Evolutionary conservation across 108 stramenopile species (phyloP).

Genomic region (Cyclotella choctawhatcheeana): DNA sequence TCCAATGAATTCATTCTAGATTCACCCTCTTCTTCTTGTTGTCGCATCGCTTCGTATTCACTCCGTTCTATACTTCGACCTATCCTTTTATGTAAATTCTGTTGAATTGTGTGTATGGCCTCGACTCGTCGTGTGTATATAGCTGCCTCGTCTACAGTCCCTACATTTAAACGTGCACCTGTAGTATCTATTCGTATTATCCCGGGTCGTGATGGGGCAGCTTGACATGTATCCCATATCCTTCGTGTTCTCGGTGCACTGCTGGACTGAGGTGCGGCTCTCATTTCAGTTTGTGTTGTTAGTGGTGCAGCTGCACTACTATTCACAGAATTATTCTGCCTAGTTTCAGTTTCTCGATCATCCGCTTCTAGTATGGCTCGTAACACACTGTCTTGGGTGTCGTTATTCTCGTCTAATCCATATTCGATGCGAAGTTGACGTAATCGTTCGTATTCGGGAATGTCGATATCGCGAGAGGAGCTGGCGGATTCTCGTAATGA

Average conservation of each 20-base stretch:
- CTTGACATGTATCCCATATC: slow-evolving; percentile 19
- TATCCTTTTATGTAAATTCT: slow-evolving; percentile 8
- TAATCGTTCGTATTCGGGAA: background rate
- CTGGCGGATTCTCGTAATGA: background rate
- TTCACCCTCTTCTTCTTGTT: slow-evolving; percentile 23
- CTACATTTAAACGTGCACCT: slow-evolving; percentile 1
- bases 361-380: slow-evolving; percentile 19
- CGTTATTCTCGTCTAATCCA: slow-evolving; percentile 11
- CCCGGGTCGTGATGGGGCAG: slow-evolving; percentile 29
- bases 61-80: slow-evolving; percentile 11
- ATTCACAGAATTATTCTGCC: no score
- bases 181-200: slow-evolving; percentile 4
- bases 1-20: background rate
- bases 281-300: background rate
- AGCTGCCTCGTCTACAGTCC: background rate
- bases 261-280: background rate
- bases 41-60: slow-evolving; percentile 24
- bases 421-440: slow-evolving; percentile 8
- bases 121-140: slow-evolving; percentile 21
- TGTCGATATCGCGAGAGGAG: background rate
- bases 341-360: slow-evolving; percentile 10
- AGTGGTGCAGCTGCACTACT: background rate
- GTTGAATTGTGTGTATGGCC: slow-evolving; percentile 19
- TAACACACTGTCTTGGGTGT: slow-evolving; percentile 4
- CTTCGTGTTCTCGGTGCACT: background rate